A percentile compares a stretch with the other conserved stretches of the same genome.
phyloP scores from a whole-genome alignment of 2,329 filamentous ascomycete species.

The Orbilia oligospora region DNA sequence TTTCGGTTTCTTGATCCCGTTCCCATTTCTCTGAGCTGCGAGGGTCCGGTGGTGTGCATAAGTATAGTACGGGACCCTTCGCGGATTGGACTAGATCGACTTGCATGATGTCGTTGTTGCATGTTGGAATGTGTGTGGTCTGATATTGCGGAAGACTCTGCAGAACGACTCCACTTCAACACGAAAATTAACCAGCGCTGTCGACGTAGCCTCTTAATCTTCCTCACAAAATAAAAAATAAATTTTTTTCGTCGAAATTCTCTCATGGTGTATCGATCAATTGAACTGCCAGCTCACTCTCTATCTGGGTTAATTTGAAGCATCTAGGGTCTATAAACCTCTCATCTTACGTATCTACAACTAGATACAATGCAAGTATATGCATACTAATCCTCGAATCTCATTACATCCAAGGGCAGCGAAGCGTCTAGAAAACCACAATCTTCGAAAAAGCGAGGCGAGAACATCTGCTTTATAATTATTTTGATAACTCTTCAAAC shows the following conservation, averaged over 20 bases:
- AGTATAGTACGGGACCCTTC: constrained; percentile 14
- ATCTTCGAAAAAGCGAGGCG: neutral
- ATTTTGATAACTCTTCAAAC: neutral
- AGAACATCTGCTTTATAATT: constrained; percentile 2
- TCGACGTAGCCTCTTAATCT: neutral
- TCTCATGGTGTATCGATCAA: constrained; percentile 4
- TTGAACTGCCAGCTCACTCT: constrained; percentile 27
- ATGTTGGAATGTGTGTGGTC: constrained; percentile 32
- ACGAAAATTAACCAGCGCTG: constrained; percentile 18
- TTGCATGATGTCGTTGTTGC: constrained; percentile 31
- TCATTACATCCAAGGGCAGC: neutral
- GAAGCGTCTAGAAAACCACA: constrained; percentile 9
- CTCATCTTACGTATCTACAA: constrained; percentile 25
- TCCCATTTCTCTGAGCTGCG: constrained; percentile 11
- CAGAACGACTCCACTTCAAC: constrained; percentile 14
- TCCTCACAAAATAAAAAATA: neutral
- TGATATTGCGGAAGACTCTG: constrained; percentile 15
- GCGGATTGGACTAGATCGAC: constrained; percentile 8
- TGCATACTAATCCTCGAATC: constrained; percentile 16
- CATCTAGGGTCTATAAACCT: constrained; percentile 20
- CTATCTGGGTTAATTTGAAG: neutral
- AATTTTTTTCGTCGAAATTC: neutral
- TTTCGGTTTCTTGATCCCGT: constrained; percentile 27
- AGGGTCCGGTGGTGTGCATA: constrained; percentile 14
- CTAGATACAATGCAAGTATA: constrained; percentile 5